Evolutionary conservation across 2,329 filamentous ascomycete genomes (phyloP).

Genomic region (Plenodomus lindquistii): DNA sequence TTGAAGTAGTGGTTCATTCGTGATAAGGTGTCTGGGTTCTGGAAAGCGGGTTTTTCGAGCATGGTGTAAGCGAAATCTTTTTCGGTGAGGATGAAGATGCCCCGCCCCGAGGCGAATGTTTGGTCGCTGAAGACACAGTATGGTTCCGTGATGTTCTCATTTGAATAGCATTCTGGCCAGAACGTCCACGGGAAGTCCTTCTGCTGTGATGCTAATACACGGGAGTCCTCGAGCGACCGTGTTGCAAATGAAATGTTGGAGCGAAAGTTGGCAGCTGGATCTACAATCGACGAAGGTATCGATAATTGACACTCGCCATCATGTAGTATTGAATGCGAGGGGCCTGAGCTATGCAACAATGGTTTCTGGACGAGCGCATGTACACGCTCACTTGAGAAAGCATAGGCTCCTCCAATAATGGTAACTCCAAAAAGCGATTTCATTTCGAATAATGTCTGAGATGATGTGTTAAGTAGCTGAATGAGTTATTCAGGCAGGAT

Average conservation of each 20-base stretch:
- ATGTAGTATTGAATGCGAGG: conserved; percentile 25
- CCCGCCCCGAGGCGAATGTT: conserved; percentile 34
- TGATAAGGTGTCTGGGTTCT: conserved; percentile 17
- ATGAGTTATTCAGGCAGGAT: neutral
- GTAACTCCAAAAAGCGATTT: conserved; percentile 21
- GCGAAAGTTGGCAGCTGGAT: conserved; percentile 14
- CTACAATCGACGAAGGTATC: conserved; percentile 4
- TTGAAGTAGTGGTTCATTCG: conserved; percentile 29
- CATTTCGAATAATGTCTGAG: conserved; percentile 17
- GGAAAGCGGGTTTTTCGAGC: conserved; percentile 36
- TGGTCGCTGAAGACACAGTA: conserved; percentile 38
- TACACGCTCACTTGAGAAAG: conserved; percentile 24
- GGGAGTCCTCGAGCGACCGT: conserved; percentile 25
- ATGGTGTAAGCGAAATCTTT: conserved; percentile 30
- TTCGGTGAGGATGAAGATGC: conserved; percentile 37
- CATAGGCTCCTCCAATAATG: conserved; percentile 26
- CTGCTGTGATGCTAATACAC: conserved; percentile 18
- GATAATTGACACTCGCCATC: conserved; percentile 30
- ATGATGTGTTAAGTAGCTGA: neutral
- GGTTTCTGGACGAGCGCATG: conserved; percentile 24
- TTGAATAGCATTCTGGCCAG: conserved; percentile 39
- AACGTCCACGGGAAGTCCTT: conserved; percentile 38
- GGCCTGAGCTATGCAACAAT: conserved; percentile 28
- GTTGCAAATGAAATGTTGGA: conserved; percentile 23
- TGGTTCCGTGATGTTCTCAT: conserved; percentile 26